Evolutionary conservation across 129 eudicot species (phyloP).

Genomic region (Pulicaria dysenterica): DNA sequence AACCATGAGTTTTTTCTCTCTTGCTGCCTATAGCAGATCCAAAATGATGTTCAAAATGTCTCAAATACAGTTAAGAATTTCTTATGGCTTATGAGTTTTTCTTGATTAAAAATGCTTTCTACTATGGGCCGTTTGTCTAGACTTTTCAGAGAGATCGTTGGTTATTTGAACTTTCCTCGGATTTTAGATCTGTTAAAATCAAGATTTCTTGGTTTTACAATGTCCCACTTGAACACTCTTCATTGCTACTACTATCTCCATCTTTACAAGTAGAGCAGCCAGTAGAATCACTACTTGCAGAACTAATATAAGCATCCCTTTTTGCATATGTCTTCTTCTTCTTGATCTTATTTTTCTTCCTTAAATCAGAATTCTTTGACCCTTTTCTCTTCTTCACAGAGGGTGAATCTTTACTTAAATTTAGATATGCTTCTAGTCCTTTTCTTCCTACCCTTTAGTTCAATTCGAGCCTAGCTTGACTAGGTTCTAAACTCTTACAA

Average conservation of each 20-base stretch:
- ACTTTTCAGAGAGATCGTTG: no score
- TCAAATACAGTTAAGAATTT: no score
- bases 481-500: no score
- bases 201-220: no score
- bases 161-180: no score
- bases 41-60: no score
- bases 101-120: no score
- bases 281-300: constrained; percentile 54
- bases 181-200: no score
- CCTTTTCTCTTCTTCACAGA: constrained; percentile 53
- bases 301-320: constrained; percentile 49
- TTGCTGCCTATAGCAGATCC: no score
- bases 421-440: constrained; percentile 38
- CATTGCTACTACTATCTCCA: constrained; percentile 40
- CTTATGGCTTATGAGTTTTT: no score
- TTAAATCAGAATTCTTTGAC: constrained; percentile 18
- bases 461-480: constrained; percentile 7
- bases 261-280: constrained; percentile 45
- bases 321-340: background rate
- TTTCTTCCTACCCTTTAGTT: constrained; percentile 43
- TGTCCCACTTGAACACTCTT: constrained; percentile 33
- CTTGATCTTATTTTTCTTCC: constrained; percentile 41
- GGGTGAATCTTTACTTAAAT: constrained; percentile 1
- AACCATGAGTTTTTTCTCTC: no score
- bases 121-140: no score